phyloP scores from a whole-genome alignment of 2,329 filamentous ascomycete species.

The Talaromyces sp. region DNA sequence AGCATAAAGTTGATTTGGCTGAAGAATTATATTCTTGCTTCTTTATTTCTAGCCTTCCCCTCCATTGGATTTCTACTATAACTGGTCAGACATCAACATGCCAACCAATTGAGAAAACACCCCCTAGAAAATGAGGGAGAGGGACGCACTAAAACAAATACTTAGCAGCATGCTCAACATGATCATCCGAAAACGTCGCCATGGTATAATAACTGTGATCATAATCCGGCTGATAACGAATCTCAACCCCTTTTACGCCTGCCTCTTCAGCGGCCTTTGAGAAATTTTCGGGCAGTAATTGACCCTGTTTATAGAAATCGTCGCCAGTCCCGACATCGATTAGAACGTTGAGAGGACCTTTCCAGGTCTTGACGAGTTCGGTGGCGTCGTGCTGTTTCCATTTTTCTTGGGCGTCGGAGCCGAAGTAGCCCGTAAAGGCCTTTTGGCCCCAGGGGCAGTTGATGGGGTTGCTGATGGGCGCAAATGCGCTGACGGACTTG shows the following conservation, averaged over 20 bases:
- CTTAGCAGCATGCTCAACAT: constrained; percentile 88
- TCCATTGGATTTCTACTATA: neutral
- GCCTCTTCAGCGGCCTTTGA: constrained; percentile 72
- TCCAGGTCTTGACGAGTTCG: constrained; percentile 76
- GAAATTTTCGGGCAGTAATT: constrained; percentile 92
- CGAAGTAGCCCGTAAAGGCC: constrained; percentile 88
- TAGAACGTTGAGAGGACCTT: constrained; percentile 68
- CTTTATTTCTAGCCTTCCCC: neutral
- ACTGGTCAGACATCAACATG: neutral
- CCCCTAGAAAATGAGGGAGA: neutral
- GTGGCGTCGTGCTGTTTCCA: constrained; percentile 93
- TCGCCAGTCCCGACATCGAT: constrained; percentile 94
- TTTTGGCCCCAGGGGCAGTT: constrained; percentile 93
- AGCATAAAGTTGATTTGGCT: neutral
- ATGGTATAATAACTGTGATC: constrained; percentile 99
- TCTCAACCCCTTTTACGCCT: constrained; percentile 66
- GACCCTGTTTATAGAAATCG: constrained; percentile 92
- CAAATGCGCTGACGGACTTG: constrained; percentile 83
- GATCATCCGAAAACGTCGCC: constrained; percentile 82
- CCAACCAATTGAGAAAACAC: neutral
- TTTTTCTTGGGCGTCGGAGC: constrained; percentile 63
- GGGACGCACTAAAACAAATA: constrained; percentile 60
- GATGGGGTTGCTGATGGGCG: constrained; percentile 82
- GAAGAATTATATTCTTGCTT: neutral
- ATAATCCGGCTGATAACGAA: constrained; percentile 86